Evolutionary conservation across 768 basidiomycete species (phyloP), one percentile per base, ranked within the genome.

Genomic region (Russula olivacea): DNA sequence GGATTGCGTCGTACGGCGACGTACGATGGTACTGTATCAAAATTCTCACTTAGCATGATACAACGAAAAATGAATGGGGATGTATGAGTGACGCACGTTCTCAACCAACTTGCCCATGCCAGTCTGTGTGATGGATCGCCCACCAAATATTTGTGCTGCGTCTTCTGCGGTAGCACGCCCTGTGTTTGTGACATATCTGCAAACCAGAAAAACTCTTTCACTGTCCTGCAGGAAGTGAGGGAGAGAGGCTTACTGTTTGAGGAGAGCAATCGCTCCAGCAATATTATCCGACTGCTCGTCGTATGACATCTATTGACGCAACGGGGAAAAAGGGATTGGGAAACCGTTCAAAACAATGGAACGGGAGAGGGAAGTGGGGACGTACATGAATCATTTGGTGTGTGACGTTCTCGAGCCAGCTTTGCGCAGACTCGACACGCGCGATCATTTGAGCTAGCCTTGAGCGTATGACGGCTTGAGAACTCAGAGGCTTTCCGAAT

Each of bases 361-460:
- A 41, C 8, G 41, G 19, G 38, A 41, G 17, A 19, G 40, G 40
- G 5, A 43, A 25, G 32, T 36, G 0, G 36, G 36, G 9, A 25
- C 80, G 38, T 59, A 91, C 89, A 70, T 92, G 86, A 71, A 88
- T 91, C 93, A 96, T 95, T 73, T 97, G 93, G 71, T 88, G 84
- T 2, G 93, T 97, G 58, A 97, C 78, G 23, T 79, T 82, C 78
- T 98, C 95, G 12, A 94, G 81, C 93, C 93, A 97, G 54, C 85
- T 85, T 71, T 96, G 94, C 64, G 79, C 85, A 21, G 80, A 82
- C 75, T 98, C 94, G 47, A 94, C 82, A 45, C 92, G 87, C 61
- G 90, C 86, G 53, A 98, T 94, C 92, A 98, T 97, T 53, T 76
- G 74, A 23, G 90, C 91, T 49, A 98, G 81, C 76, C 94, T 96